These are phyloP conservation scores for Corynascus novoguineensis DNA, from an alignment of 495 filamentous ascomycete genomes.

Conservation along the genomic window DNA sequence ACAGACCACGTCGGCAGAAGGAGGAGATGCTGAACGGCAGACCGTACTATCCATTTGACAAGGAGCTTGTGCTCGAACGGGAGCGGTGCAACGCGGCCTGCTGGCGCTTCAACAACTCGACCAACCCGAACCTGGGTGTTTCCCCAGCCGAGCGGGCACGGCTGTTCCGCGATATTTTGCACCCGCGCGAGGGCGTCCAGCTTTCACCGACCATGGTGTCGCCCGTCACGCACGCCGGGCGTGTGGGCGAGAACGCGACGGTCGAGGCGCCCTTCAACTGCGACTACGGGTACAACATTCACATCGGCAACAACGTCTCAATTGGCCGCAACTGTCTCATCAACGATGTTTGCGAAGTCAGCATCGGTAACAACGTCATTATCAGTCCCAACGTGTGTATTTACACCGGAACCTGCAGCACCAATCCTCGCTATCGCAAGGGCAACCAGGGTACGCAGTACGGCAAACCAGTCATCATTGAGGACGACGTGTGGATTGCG, in stretches of 20 bases:
- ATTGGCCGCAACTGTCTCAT: conserved; percentile 85
- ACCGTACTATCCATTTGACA: conserved; percentile 69
- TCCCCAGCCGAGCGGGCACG: conserved; percentile 74
- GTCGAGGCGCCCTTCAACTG: conserved; percentile 90
- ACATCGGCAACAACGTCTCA: conserved; percentile 77
- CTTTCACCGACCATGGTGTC: conserved; percentile 44
- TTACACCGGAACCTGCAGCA: conserved; percentile 67
- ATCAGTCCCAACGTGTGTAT: conserved; percentile 87
- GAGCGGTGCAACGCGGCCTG: conserved; percentile 79
- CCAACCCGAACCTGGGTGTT: conserved; percentile 69
- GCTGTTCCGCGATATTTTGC: conserved; percentile 67
- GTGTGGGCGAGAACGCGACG: conserved; percentile 67
- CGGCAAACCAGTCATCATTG: conserved; percentile 71
- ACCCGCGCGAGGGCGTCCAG: conserved; percentile 46
- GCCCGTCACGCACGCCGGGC: conserved; percentile 49
- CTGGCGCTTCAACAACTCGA: conserved; percentile 85
- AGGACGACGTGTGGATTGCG: conserved; percentile 78
- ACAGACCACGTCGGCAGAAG: conserved; percentile 62
- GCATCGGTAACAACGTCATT: conserved; percentile 73
- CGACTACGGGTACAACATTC: conserved; percentile 94
- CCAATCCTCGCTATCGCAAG: conserved; percentile 68
- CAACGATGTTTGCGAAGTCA: conserved; percentile 66
- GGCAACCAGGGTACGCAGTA: conserved; percentile 68
- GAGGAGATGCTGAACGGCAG: conserved; percentile 91
- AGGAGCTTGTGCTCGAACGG: conserved; percentile 76